A percentile compares a stretch with the other conserved stretches of the same genome.
Conservation (phyloP, 1,284 basidiomycete genomes). For the Tilletia horrida region DNA sequence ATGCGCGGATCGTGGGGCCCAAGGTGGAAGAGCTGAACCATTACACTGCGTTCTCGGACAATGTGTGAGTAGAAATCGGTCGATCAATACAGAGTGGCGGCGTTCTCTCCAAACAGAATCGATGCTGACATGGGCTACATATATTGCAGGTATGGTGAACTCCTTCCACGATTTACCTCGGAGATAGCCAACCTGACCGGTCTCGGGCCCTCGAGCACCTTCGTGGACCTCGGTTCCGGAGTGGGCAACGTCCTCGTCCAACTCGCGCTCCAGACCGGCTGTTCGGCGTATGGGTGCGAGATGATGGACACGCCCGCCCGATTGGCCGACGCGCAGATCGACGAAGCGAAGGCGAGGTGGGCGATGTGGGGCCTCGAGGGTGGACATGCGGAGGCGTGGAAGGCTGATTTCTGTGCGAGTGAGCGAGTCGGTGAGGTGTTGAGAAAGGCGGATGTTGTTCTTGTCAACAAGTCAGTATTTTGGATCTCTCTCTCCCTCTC, state of each 20-base stretch:
- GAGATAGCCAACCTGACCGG: conserved; percentile 54
- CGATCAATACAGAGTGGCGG: too few species aligned
- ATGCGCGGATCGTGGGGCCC: conserved; percentile 61
- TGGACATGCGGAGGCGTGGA: conserved; percentile 57
- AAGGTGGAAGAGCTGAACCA: conserved; percentile 58
- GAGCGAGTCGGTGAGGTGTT: conserved; percentile 53
- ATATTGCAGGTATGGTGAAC: conserved; percentile 56
- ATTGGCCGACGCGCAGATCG: conserved; percentile 58
- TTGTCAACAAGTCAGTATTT: conserved; percentile 63
- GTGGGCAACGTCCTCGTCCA: conserved; percentile 63
- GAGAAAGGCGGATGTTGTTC: conserved; percentile 59
- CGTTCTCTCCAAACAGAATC: too few species aligned
- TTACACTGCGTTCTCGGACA: conserved; percentile 56
- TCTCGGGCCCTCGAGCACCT: conserved; percentile 52
- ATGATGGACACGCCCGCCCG: conserved; percentile 59
- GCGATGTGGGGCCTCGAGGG: conserved; percentile 59
- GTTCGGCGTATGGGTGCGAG: conserved; percentile 59
- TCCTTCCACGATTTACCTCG: conserved; percentile 56
- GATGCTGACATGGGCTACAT: conserved; percentile 24
- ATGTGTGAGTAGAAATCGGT: conserved; percentile 30
- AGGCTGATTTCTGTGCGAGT: conserved; percentile 60
- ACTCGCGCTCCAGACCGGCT: conserved; percentile 60
- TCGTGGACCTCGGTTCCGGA: conserved; percentile 62
- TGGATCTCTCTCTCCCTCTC: too few species aligned
- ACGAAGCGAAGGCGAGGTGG: conserved; percentile 59